These are phyloP conservation scores for Aspergillus sp. DNA, from an alignment of 2,329 filamentous ascomycete genomes.

Conservation along the genomic window DNA sequence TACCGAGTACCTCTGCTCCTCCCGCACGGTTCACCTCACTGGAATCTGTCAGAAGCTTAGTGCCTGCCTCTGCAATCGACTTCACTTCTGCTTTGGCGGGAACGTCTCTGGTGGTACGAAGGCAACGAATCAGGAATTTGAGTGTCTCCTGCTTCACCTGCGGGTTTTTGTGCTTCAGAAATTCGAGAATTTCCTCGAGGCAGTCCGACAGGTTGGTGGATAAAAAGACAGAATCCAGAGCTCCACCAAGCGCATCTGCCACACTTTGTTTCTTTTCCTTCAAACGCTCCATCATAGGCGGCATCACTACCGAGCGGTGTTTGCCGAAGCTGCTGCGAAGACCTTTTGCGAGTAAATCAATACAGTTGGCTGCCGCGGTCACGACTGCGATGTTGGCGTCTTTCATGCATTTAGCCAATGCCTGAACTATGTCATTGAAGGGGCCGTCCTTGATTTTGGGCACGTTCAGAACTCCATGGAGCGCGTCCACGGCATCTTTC, in stretches of 20 bases:
- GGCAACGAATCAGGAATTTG: slow-evolving; percentile 85
- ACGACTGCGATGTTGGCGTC: slow-evolving; percentile 97
- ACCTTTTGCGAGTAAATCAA: slow-evolving; percentile 85
- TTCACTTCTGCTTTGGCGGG: slow-evolving; percentile 82
- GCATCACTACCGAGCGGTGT: slow-evolving; percentile 77
- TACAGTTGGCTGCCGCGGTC: slow-evolving; percentile 86
- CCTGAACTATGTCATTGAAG: slow-evolving; percentile 79
- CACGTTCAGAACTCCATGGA: slow-evolving; percentile 74
- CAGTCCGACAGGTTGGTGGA: slow-evolving; percentile 76
- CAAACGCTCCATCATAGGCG: slow-evolving; percentile 87
- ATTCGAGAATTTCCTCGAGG: slow-evolving; percentile 85
- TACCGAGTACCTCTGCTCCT: slow-evolving; percentile 88
- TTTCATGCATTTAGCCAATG: slow-evolving; percentile 95
- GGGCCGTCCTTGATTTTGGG: slow-evolving; percentile 89
- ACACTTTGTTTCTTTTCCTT: slow-evolving; percentile 96
- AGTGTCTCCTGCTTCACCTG: slow-evolving; percentile 96
- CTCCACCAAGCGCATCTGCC: slow-evolving; percentile 80
- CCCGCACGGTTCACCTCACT: slow-evolving; percentile 82
- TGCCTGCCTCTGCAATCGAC: slow-evolving; percentile 80
- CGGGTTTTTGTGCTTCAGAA: slow-evolving; percentile 90
- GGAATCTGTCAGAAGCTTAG: slow-evolving; percentile 87
- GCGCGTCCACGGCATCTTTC: slow-evolving; percentile 86
- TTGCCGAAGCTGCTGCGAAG: slow-evolving; percentile 75
- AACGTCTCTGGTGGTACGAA: slow-evolving; percentile 78
- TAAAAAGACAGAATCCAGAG: slow-evolving; percentile 70